A percentile compares a stretch with the other conserved stretches of the same genome.
Evolutionary conservation across 805 yeast species (phyloP).

Genomic region (Nematodospora valgi): DNA sequence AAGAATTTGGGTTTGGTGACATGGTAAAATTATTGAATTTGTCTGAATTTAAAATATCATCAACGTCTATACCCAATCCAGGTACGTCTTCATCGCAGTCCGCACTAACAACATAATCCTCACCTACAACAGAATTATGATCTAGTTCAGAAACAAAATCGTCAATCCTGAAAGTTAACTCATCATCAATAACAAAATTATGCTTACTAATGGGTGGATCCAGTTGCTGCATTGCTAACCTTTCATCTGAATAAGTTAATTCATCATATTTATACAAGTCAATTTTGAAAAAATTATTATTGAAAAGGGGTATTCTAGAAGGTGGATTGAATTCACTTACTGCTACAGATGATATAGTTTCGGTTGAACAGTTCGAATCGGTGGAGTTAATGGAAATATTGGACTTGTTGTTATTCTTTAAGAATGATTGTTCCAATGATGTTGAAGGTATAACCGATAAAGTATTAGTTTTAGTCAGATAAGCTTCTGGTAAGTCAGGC

Average conservation of each 20-base stretch:
- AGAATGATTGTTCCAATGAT: conserved; percentile 7
- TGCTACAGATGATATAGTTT: background rate
- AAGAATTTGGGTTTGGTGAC: conserved; percentile 5
- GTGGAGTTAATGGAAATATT: conserved; percentile 11
- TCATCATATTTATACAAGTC: conserved; percentile 35
- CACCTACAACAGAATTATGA: conserved; percentile 6
- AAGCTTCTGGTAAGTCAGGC: conserved; percentile 49
- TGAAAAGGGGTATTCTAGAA: conserved; percentile 31
- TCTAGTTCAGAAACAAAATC: conserved; percentile 31
- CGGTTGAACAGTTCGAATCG: conserved; percentile 21
- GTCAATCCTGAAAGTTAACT: conserved; percentile 33
- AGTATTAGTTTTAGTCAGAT: conserved; percentile 17
- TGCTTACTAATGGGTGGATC: conserved; percentile 19
- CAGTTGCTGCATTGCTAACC: conserved; percentile 9
- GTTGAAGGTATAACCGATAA: conserved; percentile 2
- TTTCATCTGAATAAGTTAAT: conserved; percentile 9
- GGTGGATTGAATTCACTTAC: conserved; percentile 15
- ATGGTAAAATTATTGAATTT: conserved; percentile 30
- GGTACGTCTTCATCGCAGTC: conserved; percentile 34
- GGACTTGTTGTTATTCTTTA: conserved; percentile 3
- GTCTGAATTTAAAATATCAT: conserved; percentile 38
- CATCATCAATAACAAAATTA: conserved; percentile 25
- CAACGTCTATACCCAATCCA: conserved; percentile 43
- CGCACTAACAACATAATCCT: conserved; percentile 27
- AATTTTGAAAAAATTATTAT: conserved; percentile 32